Conservation (phyloP, 805 yeast species). For the Saturnispora zaruensis region DNA sequence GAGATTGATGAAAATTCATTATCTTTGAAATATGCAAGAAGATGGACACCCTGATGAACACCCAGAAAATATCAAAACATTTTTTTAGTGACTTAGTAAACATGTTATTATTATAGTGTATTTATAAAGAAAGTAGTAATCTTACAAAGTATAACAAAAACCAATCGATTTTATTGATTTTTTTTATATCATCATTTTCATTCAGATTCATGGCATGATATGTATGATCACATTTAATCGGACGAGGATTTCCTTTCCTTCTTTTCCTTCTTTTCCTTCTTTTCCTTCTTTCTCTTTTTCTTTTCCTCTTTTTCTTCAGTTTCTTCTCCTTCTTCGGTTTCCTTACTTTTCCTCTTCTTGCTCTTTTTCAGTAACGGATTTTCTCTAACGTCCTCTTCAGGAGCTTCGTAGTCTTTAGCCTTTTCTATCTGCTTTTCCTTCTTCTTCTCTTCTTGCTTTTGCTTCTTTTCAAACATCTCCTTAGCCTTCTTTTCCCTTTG, state of each 20-base stretch:
- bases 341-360: slow-evolving; percentile 24
- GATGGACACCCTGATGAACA: slow-evolving; percentile 6
- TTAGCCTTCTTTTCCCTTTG: slow-evolving; percentile 71
- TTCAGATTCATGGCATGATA: not conserved
- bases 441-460: slow-evolving; percentile 65
- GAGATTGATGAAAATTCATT: slow-evolving; percentile 7
- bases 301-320: slow-evolving; percentile 26
- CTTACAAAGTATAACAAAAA: not conserved
- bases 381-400: slow-evolving; percentile 51
- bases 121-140: not conserved
- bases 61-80: not conserved
- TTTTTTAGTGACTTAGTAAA: not conserved
- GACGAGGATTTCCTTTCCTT: slow-evolving; percentile 8
- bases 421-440: slow-evolving; percentile 60
- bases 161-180: not conserved
- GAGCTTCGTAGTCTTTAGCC: slow-evolving; percentile 75
- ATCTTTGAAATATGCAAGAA: slow-evolving; percentile 6
- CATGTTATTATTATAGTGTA: not conserved
- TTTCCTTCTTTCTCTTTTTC: slow-evolving; percentile 24
- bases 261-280: slow-evolving; percentile 18
- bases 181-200: slow-evolving; percentile 1
- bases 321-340: slow-evolving; percentile 20
- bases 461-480: slow-evolving; percentile 67
- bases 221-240: not conserved
- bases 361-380: slow-evolving; percentile 28